Percentiles rank a stretch among this genome's conserved stretches.
Conservation (phyloP, 768 basidiomycete genomes). For the Pleurotus djamor region DNA sequence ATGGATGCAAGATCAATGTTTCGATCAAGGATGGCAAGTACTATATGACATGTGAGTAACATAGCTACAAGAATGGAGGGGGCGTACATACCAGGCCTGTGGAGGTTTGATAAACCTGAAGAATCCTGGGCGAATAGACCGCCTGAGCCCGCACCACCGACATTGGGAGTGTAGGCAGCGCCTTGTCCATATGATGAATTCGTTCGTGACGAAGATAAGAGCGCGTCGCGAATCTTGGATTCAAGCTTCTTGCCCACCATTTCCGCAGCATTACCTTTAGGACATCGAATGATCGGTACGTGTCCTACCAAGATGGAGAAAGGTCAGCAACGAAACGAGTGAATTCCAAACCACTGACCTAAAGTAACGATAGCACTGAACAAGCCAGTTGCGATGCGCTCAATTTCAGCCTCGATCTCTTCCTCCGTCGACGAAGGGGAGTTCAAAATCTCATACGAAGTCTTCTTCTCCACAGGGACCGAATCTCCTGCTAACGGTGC, state of each 20-base stretch:
- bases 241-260: constrained; percentile 99
- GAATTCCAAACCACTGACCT: constrained; percentile 44
- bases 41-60: constrained; percentile 36
- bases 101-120: constrained; percentile 80
- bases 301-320: constrained; percentile 50
- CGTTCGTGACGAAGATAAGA: constrained; percentile 63
- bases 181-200: constrained; percentile 34
- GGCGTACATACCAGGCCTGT: constrained; percentile 71
- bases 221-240: constrained; percentile 82
- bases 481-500: constrained; percentile 29
- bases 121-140: constrained; percentile 80
- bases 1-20: constrained; percentile 94
- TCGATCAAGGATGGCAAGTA: constrained; percentile 90
- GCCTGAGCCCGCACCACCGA: constrained; percentile 21
- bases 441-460: constrained; percentile 86
- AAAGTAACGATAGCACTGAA: constrained; percentile 90
- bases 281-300: constrained; percentile 92
- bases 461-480: constrained; percentile 34
- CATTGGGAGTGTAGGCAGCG: constrained; percentile 15
- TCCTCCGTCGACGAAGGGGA: constrained; percentile 88
- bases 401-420: constrained; percentile 91
- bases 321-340: background rate
- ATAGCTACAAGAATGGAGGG: background rate
- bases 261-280: constrained; percentile 95
- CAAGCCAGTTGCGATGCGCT: constrained; percentile 84